These are phyloP conservation scores for Citrus mangshanensis DNA, from an alignment of 345 rosid species.

Conservation along the genomic window DNA sequence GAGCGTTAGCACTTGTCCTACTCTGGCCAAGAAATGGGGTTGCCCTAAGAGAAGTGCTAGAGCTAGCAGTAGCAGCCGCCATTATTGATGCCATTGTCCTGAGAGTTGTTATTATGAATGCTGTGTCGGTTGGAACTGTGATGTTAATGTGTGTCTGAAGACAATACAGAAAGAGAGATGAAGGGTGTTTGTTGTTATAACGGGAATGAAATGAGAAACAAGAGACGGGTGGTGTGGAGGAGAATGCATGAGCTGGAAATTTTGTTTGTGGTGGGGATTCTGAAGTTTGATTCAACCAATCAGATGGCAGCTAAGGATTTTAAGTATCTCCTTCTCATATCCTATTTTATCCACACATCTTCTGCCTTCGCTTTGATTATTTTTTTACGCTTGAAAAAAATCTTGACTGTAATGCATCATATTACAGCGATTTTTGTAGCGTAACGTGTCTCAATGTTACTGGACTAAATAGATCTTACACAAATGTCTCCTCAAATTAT, in stretches of 20 bases:
- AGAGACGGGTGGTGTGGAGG: constrained; percentile 24
- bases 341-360: constrained; percentile 60
- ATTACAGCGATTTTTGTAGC: neutral
- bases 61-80: constrained; percentile 46
- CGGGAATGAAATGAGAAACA: constrained; percentile 21
- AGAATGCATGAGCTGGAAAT: constrained; percentile 13
- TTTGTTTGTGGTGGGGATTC: constrained; percentile 38
- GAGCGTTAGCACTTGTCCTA: constrained; percentile 54
- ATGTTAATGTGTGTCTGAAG: neutral
- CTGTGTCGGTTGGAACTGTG: neutral
- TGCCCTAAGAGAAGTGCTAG: constrained; percentile 62
- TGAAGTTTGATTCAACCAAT: constrained; percentile 50
- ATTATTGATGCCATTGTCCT: constrained; percentile 49
- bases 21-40: constrained; percentile 73
- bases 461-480: neutral
- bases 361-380: constrained; percentile 9
- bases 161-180: constrained; percentile 14
- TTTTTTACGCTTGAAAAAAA: neutral
- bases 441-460: neutral
- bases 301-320: constrained; percentile 56
- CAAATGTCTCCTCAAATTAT: neutral
- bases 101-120: neutral
- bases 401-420: neutral
- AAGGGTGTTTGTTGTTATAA: constrained; percentile 7
- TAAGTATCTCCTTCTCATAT: constrained; percentile 51